Conservation (phyloP, 495 filamentous ascomycete genomes). For the Evernia prunastri region DNA sequence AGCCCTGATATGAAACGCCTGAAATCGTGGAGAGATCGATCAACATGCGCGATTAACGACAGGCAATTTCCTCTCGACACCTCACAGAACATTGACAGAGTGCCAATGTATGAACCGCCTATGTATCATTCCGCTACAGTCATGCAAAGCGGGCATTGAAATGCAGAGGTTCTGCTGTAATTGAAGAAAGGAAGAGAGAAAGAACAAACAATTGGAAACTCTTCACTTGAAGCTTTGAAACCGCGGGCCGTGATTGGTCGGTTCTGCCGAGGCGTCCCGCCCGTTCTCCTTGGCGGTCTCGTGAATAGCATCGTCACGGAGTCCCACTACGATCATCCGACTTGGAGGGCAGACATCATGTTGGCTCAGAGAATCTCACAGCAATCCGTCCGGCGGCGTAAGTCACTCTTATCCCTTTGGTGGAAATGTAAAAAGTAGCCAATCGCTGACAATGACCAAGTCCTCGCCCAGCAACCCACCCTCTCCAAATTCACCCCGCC, state of each 20-base stretch:
- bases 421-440: conserved; percentile 15
- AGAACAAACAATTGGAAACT: conserved; percentile 22
- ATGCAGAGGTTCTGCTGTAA: conserved; percentile 42
- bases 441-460: conserved; percentile 32
- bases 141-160: conserved; percentile 27
- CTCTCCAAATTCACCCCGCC: conserved; percentile 46
- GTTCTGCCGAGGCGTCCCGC: conserved; percentile 18
- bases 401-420: conserved; percentile 28
- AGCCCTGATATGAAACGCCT: conserved; percentile 31
- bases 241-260: conserved; percentile 10
- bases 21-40: conserved; percentile 22
- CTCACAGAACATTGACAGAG: conserved; percentile 42
- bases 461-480: conserved; percentile 46
- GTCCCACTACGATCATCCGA: neutral
- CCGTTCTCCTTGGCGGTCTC: conserved; percentile 7
- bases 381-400: conserved; percentile 65
- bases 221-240: neutral
- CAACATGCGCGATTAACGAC: conserved; percentile 55
- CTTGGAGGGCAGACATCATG: conserved; percentile 41
- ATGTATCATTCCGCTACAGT: conserved; percentile 38
- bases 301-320: conserved; percentile 15
- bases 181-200: conserved; percentile 30
- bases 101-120: conserved; percentile 41
- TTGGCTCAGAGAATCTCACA: conserved; percentile 59
- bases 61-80: conserved; percentile 43